Conservation (phyloP, 495 filamentous ascomycete genomes). For the Wilcoxina mikolae region DNA sequence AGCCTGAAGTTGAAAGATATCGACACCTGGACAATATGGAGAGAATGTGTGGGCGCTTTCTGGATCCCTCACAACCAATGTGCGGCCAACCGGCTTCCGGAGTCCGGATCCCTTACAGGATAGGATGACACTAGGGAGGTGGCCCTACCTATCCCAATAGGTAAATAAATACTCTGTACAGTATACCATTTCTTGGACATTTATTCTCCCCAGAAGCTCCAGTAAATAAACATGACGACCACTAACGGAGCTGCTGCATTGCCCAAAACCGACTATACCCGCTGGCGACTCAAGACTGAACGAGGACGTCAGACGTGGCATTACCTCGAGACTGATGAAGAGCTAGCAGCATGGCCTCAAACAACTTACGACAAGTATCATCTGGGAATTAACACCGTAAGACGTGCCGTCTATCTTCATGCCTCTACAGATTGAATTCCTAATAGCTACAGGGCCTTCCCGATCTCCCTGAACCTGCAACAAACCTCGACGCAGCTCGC, state of each 20-base stretch:
- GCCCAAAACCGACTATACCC: conserved; percentile 50
- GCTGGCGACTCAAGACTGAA: conserved; percentile 78
- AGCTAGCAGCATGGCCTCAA: conserved; percentile 67
- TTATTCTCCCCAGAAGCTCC: no score
- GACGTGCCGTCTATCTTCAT: not conserved
- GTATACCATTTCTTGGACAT: no score
- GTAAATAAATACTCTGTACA: no score
- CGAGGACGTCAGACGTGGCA: conserved; percentile 82
- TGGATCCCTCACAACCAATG: no score
- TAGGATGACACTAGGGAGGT: no score
- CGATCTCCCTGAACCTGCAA: conserved; percentile 51
- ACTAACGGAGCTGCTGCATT: not conserved
- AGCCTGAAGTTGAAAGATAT: no score
- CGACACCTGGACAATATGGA: no score
- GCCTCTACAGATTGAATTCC: conserved; percentile 6
- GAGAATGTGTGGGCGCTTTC: no score
- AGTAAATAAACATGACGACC: not conserved
- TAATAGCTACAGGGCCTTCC: conserved; percentile 47
- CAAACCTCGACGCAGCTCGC: conserved; percentile 56
- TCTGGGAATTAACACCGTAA: conserved; percentile 55
- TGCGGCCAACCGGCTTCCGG: no score
- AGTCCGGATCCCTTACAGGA: no score
- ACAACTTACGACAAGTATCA: conserved; percentile 69
- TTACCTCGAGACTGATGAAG: conserved; percentile 68
- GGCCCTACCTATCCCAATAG: no score